Percentiles rank a stretch among this genome's conserved stretches.
Evolutionary conservation across 1,284 basidiomycete species (phyloP).

Genomic region (Pisolithus thermaeus): DNA sequence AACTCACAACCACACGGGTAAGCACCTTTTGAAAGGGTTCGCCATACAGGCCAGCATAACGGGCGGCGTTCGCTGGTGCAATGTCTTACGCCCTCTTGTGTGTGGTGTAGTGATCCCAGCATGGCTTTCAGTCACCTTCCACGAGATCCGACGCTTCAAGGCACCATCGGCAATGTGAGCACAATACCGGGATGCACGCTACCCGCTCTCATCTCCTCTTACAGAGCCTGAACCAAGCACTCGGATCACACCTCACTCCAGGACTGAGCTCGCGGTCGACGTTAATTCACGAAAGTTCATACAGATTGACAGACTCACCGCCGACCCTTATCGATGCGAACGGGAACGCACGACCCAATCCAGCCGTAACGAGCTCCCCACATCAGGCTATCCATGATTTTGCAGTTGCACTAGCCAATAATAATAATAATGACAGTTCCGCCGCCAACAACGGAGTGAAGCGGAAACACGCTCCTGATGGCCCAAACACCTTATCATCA

Average conservation of each 20-base stretch:
- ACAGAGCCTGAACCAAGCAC: slow-evolving; percentile 33
- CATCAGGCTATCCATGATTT: slow-evolving; percentile 31
- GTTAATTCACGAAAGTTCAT: slow-evolving; percentile 24
- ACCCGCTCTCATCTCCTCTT: slow-evolving; percentile 4
- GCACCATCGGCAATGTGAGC: slow-evolving; percentile 27
- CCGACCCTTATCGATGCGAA: slow-evolving; percentile 28
- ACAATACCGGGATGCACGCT: background rate
- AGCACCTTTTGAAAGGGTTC: slow-evolving; percentile 18
- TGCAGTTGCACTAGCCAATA: slow-evolving; percentile 25
- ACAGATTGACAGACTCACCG: slow-evolving; percentile 28
- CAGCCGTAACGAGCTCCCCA: slow-evolving; percentile 25
- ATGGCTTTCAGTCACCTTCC: slow-evolving; percentile 32
- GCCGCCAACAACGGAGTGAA: slow-evolving; percentile 30
- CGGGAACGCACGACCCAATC: slow-evolving; percentile 19
- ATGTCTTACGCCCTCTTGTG: slow-evolving; percentile 15
- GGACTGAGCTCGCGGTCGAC: slow-evolving; percentile 24
- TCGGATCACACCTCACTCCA: slow-evolving; percentile 28
- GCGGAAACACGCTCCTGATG: slow-evolving; percentile 45
- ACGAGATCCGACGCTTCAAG: slow-evolving; percentile 23
- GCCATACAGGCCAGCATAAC: background rate
- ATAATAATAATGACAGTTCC: background rate
- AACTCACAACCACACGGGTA: slow-evolving; percentile 31
- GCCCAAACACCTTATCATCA: slow-evolving; percentile 27
- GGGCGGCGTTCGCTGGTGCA: slow-evolving; percentile 2
- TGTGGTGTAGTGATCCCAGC: slow-evolving; percentile 21